Evolutionary conservation across 1,284 basidiomycete genomes (phyloP).

Genomic region (Golubevia pallescens): DNA sequence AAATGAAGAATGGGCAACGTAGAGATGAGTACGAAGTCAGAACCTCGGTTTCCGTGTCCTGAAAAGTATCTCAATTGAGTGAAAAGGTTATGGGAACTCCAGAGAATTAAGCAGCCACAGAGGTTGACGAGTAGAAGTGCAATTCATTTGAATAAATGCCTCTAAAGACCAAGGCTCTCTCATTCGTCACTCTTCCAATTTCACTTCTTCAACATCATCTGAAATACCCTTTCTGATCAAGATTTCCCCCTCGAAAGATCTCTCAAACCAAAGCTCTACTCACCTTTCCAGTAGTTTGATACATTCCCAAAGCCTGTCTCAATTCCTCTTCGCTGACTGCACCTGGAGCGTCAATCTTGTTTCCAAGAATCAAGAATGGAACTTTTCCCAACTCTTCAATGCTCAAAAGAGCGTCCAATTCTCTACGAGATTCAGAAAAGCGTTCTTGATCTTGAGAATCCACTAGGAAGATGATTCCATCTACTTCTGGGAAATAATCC

Average conservation of each 20-base stretch:
- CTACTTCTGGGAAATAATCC: constrained; percentile 99
- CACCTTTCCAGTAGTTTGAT: constrained; percentile 99
- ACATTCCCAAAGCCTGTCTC: constrained; percentile 90
- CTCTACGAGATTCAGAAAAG: constrained; percentile 92
- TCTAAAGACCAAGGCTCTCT: not conserved
- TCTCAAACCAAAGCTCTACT: constrained; percentile 26
- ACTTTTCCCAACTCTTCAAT: constrained; percentile 86
- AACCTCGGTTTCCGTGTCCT: too few relatives aligned
- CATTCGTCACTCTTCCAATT: too few relatives aligned
- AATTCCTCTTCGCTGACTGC: constrained; percentile 98
- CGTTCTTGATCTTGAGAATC: constrained; percentile 96
- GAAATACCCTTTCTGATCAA: too few relatives aligned
- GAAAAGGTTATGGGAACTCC: too few relatives aligned
- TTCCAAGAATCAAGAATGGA: constrained; percentile 97
- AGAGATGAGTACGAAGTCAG: too few relatives aligned
- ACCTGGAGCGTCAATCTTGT: constrained; percentile 99
- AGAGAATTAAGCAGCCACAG: too few relatives aligned
- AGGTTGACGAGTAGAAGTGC: too few relatives aligned
- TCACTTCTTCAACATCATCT: too few relatives aligned
- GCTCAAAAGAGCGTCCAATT: constrained; percentile 90
- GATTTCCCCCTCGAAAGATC: too few relatives aligned
- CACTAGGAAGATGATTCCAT: constrained; percentile 98
- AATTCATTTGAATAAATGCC: too few relatives aligned
- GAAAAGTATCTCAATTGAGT: too few relatives aligned
- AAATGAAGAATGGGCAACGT: too few relatives aligned